A percentile compares a stretch with the other conserved stretches of the same genome.
phyloP scores from a whole-genome alignment of 1,284 basidiomycete species.

The Ceratobasidium sp. region DNA sequence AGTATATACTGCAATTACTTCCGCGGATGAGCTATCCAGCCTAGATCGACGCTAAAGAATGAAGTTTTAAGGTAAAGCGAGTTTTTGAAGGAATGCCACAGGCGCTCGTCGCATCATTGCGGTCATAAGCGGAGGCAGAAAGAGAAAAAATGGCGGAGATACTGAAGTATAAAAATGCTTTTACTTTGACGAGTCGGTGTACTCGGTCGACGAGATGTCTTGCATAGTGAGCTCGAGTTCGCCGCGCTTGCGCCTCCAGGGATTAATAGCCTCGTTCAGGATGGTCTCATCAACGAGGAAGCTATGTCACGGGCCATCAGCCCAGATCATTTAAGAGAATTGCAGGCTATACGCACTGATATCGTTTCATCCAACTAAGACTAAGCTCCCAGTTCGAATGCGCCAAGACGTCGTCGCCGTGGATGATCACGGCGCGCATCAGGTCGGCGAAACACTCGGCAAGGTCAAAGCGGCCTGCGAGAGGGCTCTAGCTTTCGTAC shows the following conservation, averaged over 20 bases:
- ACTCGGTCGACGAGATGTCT: conserved; percentile 35
- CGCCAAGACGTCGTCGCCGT: conserved; percentile 89
- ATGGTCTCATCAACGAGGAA: conserved; percentile 77
- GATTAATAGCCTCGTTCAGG: conserved; percentile 70
- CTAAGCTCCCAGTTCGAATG: conserved; percentile 90
- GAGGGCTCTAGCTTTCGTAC: conserved; percentile 5
- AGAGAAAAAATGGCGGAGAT: neutral
- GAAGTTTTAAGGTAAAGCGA: conserved; percentile 1
- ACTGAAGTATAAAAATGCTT: neutral
- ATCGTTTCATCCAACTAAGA: conserved; percentile 84
- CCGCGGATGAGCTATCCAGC: conserved; percentile 30
- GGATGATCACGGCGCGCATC: conserved; percentile 74
- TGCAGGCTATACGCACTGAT: conserved; percentile 67
- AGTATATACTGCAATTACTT: conserved; percentile 16
- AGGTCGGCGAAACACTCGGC: conserved; percentile 81
- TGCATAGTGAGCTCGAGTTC: conserved; percentile 64
- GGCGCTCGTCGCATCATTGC: neutral
- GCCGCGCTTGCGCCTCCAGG: conserved; percentile 81
- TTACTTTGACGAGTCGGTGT: conserved; percentile 11
- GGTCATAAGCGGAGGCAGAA: neutral
- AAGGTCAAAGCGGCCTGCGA: conserved; percentile 77
- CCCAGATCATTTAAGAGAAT: conserved; percentile 15
- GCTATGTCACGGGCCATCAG: conserved; percentile 58
- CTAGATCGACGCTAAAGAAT: conserved; percentile 37
- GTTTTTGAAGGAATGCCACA: neutral